These are phyloP conservation scores for Trichoderma atrobrunneum DNA, from an alignment of 2,329 filamentous ascomycete genomes.

Conservation along the genomic window DNA sequence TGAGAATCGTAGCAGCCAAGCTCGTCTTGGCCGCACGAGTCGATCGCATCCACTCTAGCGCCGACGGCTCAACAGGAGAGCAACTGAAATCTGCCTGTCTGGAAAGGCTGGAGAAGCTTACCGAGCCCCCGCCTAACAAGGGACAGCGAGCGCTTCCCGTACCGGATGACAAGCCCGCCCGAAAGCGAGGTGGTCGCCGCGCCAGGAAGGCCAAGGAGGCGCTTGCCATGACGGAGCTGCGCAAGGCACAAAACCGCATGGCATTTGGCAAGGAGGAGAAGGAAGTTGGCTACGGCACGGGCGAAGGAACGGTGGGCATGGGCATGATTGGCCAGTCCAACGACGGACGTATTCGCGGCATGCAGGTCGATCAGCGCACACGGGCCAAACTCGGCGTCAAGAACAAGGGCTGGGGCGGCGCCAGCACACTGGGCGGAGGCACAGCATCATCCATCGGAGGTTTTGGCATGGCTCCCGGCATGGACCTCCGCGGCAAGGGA, in stretches of 20 bases:
- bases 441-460: constrained; percentile 78
- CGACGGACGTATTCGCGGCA: constrained; percentile 81
- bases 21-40: constrained; percentile 89
- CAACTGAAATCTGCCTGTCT: constrained; percentile 79
- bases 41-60: constrained; percentile 77
- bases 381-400: constrained; percentile 91
- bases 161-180: constrained; percentile 89
- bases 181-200: constrained; percentile 86
- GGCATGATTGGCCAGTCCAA: constrained; percentile 92
- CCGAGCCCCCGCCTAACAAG: constrained; percentile 86
- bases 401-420: constrained; percentile 89
- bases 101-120: constrained; percentile 86
- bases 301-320: constrained; percentile 80
- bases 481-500: constrained; percentile 72
- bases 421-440: constrained; percentile 62
- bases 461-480: constrained; percentile 67
- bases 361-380: constrained; percentile 90
- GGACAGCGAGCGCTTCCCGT: constrained; percentile 82
- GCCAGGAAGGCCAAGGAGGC: constrained; percentile 96
- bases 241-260: constrained; percentile 94
- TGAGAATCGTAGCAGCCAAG: constrained; percentile 92
- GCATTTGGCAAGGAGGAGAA: constrained; percentile 94
- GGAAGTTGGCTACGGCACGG: constrained; percentile 85
- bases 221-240: constrained; percentile 91
- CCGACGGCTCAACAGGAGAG: constrained; percentile 79